Percentiles rank a stretch among this genome's conserved stretches.
Conservation (phyloP, 2,329 filamentous ascomycete genomes). For the Metarhizium brunneum region DNA sequence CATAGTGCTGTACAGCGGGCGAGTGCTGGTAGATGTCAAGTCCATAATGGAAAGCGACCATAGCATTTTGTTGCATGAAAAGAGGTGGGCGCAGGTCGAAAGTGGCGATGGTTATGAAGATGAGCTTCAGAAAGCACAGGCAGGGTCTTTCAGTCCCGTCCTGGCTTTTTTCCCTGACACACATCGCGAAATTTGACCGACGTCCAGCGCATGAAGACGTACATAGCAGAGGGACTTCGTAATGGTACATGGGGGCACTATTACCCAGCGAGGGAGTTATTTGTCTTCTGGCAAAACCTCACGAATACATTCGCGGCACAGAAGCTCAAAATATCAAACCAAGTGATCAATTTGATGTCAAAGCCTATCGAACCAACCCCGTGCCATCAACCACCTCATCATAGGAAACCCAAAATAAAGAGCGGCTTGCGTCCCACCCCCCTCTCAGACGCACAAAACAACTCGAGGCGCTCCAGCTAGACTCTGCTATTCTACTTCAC, state of each 20-base stretch:
- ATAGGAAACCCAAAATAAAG: neutral
- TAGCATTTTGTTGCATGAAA: neutral
- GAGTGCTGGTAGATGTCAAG: neutral
- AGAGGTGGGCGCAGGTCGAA: neutral
- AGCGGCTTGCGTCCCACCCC: neutral
- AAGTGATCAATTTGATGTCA: conserved; percentile 1
- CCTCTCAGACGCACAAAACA: neutral
- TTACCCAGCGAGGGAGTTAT: no score
- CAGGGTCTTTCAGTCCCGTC: conserved; percentile 19
- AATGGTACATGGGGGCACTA: no score
- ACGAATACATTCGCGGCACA: no score
- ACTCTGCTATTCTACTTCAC: neutral
- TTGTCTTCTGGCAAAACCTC: no score
- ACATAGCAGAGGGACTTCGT: no score
- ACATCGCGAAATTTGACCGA: neutral
- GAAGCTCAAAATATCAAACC: neutral
- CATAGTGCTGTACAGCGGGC: neutral
- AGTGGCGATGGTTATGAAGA: neutral
- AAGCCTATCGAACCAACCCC: neutral
- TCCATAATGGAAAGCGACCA: neutral
- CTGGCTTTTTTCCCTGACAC: conserved; percentile 20
- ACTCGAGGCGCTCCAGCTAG: neutral
- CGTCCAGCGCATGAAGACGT: no score
- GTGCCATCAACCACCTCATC: neutral
- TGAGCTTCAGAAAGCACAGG: conserved; percentile 4